Base-by-base conservation (phyloP, 1,284 basidiomycete species). In the Rhizopogon parksii region DNA sequence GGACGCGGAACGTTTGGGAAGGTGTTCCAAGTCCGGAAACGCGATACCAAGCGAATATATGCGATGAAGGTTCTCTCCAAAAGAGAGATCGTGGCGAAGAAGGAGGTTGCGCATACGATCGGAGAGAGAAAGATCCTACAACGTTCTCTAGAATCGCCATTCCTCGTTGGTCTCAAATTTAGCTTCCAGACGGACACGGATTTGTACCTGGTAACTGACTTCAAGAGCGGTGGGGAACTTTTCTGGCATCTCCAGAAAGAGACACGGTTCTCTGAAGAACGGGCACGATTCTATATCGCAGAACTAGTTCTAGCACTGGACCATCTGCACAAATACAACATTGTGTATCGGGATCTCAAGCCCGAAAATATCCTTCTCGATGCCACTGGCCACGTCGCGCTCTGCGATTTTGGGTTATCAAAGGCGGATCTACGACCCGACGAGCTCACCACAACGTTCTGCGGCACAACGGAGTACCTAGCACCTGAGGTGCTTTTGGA, bases 11-110 rank as follows among this genome's bases (percentile, higher is more conserved):
- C 96, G 0, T 99, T 99, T 67, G 96, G 96, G n/a, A 88, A 91
- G 47, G 95, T 99, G 19, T 99, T 98, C 78, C 96, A 99, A 71
- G 95, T 99, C 36, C 89, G 95, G 55, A 99, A 99, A 73, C 85
- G 80, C 67, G 95, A 99, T 73, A 99, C 96, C 40, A 90, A 92
- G 68, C 90, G 96, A 47, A 99, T 99, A 73, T 99, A 98, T 73
- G 96, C 96, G 50, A 99, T 99, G 95, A 99, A 99, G 68, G 91
- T 99, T 46, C 80, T 99, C 34, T 95, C 91, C 36, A 99, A 99
- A 76, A 94, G 92, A 73, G 96, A 99, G 70, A 99, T 99, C 62
- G 85, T 98, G 52, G 91, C 92, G 42, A 99, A 98, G 78, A 99
- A 99, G 72, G 96, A 99, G 70, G 94, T 99, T 37, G 94, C 94